phyloP scores from a whole-genome alignment of 345 rosid species.

The Euphorbia tirucalli region DNA sequence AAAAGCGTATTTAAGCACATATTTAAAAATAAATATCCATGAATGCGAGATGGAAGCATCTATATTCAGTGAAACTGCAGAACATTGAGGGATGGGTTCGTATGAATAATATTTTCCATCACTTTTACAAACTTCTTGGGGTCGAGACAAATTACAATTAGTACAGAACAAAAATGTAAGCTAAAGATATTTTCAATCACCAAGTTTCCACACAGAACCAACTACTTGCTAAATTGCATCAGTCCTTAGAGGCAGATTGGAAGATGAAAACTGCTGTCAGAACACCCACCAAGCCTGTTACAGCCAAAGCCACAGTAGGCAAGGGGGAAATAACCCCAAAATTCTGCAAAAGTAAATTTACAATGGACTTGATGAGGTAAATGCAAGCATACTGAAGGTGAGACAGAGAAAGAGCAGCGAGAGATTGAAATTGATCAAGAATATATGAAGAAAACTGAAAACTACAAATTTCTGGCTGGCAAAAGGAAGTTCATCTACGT shows the following conservation, averaged over 20 bases:
- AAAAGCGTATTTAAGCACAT: not conserved
- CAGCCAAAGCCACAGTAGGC: slow-evolving; percentile 81
- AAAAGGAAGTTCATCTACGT: too few species aligned
- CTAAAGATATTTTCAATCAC: slow-evolving; percentile 6
- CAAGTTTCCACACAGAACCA: slow-evolving; percentile 23
- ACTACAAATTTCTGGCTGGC: too few species aligned
- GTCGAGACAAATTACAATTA: slow-evolving; percentile 6
- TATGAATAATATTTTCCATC: slow-evolving; percentile 4
- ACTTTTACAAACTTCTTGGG: slow-evolving; percentile 11
- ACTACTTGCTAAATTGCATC: slow-evolving; percentile 18
- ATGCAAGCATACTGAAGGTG: too few species aligned
- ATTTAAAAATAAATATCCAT: not conserved
- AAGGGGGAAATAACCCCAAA: slow-evolving; percentile 75
- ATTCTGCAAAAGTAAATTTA: slow-evolving; percentile 52
- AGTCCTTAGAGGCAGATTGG: slow-evolving; percentile 77
- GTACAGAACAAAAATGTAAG: slow-evolving; percentile 15
- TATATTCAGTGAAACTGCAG: slow-evolving; percentile 10
- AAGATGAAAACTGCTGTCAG: slow-evolving; percentile 81
- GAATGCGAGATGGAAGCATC: not conserved
- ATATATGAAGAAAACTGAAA: too few species aligned
- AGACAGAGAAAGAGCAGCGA: too few species aligned
- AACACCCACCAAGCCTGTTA: slow-evolving; percentile 76
- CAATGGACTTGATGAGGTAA: slow-evolving; percentile 5
- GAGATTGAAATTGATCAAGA: too few species aligned
- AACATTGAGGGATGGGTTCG: not conserved